Conservation (phyloP, 1,284 basidiomycete genomes). For the Prillingera fragicola region DNA sequence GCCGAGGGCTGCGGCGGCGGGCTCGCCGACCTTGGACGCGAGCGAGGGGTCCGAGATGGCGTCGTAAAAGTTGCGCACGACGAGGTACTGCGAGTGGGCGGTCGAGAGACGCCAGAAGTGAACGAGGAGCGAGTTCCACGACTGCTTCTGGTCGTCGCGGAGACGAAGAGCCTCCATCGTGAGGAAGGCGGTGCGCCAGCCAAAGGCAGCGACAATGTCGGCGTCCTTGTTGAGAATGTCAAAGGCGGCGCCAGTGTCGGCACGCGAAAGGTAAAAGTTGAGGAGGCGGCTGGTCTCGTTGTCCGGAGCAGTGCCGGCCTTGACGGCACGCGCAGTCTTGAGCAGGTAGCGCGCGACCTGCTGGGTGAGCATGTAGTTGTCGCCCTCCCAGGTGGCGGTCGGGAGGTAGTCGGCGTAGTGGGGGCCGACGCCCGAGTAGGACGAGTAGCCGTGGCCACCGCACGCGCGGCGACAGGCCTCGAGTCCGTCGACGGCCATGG, state of each 20-base stretch:
- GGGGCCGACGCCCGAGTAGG: conserved; percentile 53
- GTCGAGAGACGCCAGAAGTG: conserved; percentile 20
- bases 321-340: conserved; percentile 51
- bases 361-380: conserved; percentile 55
- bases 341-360: conserved; percentile 54
- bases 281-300: conserved; percentile 51
- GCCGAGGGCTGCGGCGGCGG: conserved; percentile 9
- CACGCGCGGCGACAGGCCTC: conserved; percentile 53
- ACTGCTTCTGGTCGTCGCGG: conserved; percentile 31
- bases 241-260: conserved; percentile 47
- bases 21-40: conserved; percentile 6
- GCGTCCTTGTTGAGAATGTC: conserved; percentile 50
- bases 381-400: conserved; percentile 56
- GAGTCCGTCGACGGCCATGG: conserved; percentile 51
- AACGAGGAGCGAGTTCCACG: conserved; percentile 36
- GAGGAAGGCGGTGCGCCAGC: conserved; percentile 40
- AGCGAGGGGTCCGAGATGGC: conserved; percentile 13
- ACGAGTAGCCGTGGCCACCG: conserved; percentile 57
- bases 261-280: conserved; percentile 38
- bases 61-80: conserved; percentile 20
- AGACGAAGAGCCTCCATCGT: conserved; percentile 47
- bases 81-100: conserved; percentile 22
- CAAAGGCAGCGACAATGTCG: conserved; percentile 54
- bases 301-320: conserved; percentile 54
- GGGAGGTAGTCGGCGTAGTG: conserved; percentile 55